Evolutionary conservation across 2,329 filamentous ascomycete genomes (phyloP), one percentile per base, ranked within the genome.

Genomic region (Diaporthe amygdali): DNA sequence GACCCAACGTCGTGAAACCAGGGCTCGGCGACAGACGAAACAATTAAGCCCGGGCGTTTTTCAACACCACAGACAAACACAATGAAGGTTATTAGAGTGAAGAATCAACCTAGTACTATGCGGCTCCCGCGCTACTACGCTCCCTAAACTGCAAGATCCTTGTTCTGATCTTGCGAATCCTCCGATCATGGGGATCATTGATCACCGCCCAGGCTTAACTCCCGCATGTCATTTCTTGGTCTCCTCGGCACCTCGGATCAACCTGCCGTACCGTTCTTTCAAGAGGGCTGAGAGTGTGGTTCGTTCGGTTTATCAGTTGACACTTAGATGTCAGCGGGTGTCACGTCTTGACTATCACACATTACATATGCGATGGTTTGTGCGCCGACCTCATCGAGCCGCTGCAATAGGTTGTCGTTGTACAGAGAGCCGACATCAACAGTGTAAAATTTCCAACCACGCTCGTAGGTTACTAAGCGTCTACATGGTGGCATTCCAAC

Each of bases 161-260:
- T 64, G 59, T n/a, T 20, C 25, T 37, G 59, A 64, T 64, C 55
- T 3, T 44, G 55, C 22, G 22, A n/a, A 44, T 59, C 30, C 44
- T 64, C 59, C 44, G 59, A 64, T 64, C 59, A 49, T 64, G 59
- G 22, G 30, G 59, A 64, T 64, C 59, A 64, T 12, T 64, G 44
- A 49, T 64, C 44, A 47, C 30, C 44, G 22, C 6, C 20, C 30
- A 22, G 59, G 44, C 55, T 61, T 61, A 25, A 27, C 37, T 30
- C 37, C 55, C 25, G 37, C 30, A 30, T 49, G 59, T 49, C 59
- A 37, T 34, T 7, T 25, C 44, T 49, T 64, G 30, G 30, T 49
- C 2, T 64, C 6, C 44, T 64, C 44, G 44, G 44, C 59, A 34
- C 4, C 20, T 64, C 41, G 41, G 12, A 27, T 64, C 59, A 14